Evolutionary conservation across 169 alveolate genomes (phyloP).

Genomic region (Blepharisma undulans): DNA sequence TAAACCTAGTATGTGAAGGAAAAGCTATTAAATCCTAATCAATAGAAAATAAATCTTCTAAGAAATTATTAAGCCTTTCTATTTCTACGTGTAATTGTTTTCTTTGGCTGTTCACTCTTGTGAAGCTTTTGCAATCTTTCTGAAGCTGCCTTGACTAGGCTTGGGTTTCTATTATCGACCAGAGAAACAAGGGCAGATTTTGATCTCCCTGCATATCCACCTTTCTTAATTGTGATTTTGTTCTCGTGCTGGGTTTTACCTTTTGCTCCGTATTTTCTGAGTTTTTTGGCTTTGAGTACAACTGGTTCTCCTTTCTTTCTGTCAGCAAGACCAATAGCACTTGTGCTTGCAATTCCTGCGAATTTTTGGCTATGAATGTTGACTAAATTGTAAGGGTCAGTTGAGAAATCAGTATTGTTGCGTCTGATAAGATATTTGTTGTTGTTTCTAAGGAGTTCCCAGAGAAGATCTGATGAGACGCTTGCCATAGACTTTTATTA

Average conservation of each 20-base stretch:
- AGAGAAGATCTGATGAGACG: slow-evolving; percentile 12
- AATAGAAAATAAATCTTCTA: background rate
- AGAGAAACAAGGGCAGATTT: background rate
- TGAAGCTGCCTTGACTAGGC: background rate
- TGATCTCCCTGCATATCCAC: slow-evolving; percentile 14
- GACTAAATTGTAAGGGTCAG: slow-evolving; percentile 24
- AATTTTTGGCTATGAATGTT: background rate
- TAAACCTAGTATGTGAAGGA: slow-evolving; percentile 40
- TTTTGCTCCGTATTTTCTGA: background rate
- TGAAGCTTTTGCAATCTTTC: slow-evolving; percentile 13
- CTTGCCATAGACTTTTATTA: background rate
- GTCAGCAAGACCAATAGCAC: background rate
- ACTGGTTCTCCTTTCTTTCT: slow-evolving; percentile 18
- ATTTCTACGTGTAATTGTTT: background rate
- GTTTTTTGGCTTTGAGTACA: background rate
- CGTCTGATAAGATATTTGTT: background rate
- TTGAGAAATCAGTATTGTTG: background rate
- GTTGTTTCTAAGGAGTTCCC: slow-evolving; percentile 27
- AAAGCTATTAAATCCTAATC: slow-evolving; percentile 9
- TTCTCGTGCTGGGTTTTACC: slow-evolving; percentile 19
- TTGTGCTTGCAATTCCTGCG: slow-evolving; percentile 27
- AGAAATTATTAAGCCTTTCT: background rate
- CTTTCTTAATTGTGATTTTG: background rate
- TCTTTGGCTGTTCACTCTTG: background rate
- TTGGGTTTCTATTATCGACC: background rate